Percentiles rank a stretch among this genome's conserved stretches.
These are phyloP conservation scores for Flammula alnicola DNA, from an alignment of 1,284 basidiomycete species.

Conservation along the genomic window DNA sequence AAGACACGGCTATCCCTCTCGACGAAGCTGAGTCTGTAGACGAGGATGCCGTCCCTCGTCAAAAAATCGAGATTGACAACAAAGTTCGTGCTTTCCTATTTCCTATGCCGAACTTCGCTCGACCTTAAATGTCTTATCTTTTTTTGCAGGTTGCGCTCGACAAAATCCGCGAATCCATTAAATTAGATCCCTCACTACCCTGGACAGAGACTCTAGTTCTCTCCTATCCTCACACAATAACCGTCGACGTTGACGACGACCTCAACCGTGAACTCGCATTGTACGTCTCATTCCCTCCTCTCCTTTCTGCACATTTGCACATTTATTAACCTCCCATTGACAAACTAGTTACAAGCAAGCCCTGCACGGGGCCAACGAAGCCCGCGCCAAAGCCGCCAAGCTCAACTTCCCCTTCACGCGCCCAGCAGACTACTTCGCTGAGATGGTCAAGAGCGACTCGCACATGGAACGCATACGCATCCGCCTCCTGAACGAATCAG, in stretches of 20 bases:
- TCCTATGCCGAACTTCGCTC: conserved; percentile 3
- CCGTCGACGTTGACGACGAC: conserved; percentile 89
- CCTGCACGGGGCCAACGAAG: conserved; percentile 78
- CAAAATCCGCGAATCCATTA: conserved; percentile 80
- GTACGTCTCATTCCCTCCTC: conserved; percentile 49
- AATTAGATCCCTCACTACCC: conserved; percentile 74
- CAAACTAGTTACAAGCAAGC: conserved; percentile 94
- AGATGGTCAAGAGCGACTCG: conserved; percentile 98
- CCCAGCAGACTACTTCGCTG: conserved; percentile 96
- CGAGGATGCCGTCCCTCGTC: conserved; percentile 76
- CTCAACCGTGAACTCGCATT: conserved; percentile 94
- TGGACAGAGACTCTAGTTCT: conserved; percentile 89
- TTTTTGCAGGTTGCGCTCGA: conserved; percentile 74
- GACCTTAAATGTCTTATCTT: conserved; percentile 5
- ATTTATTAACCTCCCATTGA: conserved; percentile 6
- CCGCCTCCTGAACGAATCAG: conserved; percentile 87
- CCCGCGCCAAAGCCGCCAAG: conserved; percentile 75
- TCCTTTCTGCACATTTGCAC: neutral
- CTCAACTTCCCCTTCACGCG: conserved; percentile 87
- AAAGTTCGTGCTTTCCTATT: conserved; percentile 57
- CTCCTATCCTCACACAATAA: conserved; percentile 74
- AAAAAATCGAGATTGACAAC: conserved; percentile 86
- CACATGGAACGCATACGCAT: conserved; percentile 98
- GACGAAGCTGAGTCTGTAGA: conserved; percentile 79
- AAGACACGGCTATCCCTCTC: conserved; percentile 52